Evolutionary conservation across 306 rosid species (phyloP).

Genomic region (Purshia tridentata): DNA sequence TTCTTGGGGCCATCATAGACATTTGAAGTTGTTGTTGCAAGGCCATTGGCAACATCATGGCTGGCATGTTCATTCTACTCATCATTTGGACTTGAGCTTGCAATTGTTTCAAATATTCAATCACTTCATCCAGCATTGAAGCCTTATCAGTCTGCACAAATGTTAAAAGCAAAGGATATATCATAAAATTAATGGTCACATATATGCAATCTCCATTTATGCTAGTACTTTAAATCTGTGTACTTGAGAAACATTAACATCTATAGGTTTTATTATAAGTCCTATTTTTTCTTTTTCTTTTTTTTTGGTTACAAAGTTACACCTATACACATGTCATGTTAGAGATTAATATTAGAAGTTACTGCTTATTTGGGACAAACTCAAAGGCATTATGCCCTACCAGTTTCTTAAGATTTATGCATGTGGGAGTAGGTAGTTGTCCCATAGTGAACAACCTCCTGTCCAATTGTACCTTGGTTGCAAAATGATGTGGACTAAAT

Average conservation of each 20-base stretch:
- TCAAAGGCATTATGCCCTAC: conserved; percentile 21
- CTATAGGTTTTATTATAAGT: too few species aligned
- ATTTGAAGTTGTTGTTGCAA: conserved; percentile 84
- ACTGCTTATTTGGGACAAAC: not conserved
- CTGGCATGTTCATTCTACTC: conserved; percentile 65
- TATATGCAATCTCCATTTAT: too few species aligned
- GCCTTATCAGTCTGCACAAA: conserved; percentile 75
- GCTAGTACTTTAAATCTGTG: too few species aligned
- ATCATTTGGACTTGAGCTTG: conserved; percentile 91
- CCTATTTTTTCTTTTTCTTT: too few species aligned
- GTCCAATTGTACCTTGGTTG: conserved; percentile 27
- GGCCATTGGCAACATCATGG: conserved; percentile 72
- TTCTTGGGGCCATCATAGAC: conserved; percentile 76
- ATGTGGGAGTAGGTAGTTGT: conserved; percentile 44
- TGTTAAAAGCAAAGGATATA: not conserved
- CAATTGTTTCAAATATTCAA: conserved; percentile 78
- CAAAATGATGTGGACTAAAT: conserved; percentile 43
- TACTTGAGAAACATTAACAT: too few species aligned
- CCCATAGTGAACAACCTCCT: conserved; percentile 42
- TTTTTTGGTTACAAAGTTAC: too few species aligned
- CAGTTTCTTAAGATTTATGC: conserved; percentile 15
- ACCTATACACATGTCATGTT: too few species aligned
- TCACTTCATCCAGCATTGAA: conserved; percentile 95
- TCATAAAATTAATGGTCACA: too few species aligned
- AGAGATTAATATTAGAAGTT: not conserved